Conservation (phyloP, 352 stramenopile species). For the Phytophthora citricola region DNA sequence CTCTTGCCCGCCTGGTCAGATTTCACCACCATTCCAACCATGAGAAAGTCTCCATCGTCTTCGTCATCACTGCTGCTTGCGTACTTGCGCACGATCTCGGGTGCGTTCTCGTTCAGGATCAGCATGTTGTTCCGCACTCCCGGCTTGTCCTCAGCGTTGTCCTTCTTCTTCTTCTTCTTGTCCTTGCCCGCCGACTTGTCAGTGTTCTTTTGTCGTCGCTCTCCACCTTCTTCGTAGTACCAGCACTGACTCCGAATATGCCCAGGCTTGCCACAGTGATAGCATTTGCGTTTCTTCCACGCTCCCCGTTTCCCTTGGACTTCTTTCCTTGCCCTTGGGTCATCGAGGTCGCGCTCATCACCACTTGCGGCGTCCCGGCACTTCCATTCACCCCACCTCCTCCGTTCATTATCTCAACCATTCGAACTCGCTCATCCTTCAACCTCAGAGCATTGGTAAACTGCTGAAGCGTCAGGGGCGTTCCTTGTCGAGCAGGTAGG, state of each 20-base stretch:
- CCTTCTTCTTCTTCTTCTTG: too few species aligned
- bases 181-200: too few species aligned
- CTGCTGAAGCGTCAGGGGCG: constrained; percentile 1
- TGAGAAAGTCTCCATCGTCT: not conserved
- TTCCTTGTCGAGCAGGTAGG: not conserved
- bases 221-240: too few species aligned
- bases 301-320: too few species aligned
- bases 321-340: too few species aligned
- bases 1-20: not conserved
- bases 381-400: not conserved
- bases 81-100: not conserved
- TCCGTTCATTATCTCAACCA: not conserved
- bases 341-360: not conserved
- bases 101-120: not conserved
- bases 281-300: too few species aligned
- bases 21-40: not conserved
- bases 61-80: not conserved
- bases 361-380: not conserved
- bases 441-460: not conserved
- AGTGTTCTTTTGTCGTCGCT: too few species aligned
- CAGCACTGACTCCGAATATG: too few species aligned
- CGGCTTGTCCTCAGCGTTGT: too few species aligned
- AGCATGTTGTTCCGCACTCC: not conserved
- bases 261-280: too few species aligned
- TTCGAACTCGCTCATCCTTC: not conserved